Conservation (phyloP, 192 early-diverging fungal species). For the Funneliformis geosporum region DNA sequence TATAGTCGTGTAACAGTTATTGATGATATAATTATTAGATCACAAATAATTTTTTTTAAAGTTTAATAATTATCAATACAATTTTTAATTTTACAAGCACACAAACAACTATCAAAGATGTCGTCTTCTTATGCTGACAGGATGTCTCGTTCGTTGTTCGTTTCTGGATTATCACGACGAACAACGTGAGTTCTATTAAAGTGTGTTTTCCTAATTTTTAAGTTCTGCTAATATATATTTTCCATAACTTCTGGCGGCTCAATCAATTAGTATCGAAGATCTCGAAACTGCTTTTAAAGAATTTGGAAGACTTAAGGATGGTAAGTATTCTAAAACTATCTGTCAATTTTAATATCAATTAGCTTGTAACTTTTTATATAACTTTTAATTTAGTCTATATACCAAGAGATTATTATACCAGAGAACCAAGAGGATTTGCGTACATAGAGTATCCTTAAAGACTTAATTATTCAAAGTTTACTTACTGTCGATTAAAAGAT, state of each 20-base stretch:
- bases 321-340: background rate
- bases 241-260: background rate
- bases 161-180: conserved; percentile 19
- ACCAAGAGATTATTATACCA: conserved; percentile 28
- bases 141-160: conserved; percentile 26
- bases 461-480: conserved; percentile 9
- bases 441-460: conserved; percentile 35
- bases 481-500: background rate
- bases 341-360: background rate
- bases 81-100: too few species aligned
- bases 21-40: too few species aligned
- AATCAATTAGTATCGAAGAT: conserved; percentile 13
- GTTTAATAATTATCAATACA: too few species aligned
- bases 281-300: conserved; percentile 24
- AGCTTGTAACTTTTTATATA: background rate
- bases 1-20: too few species aligned
- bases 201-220: background rate
- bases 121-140: background rate
- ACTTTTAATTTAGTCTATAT: conserved; percentile 14
- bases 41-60: too few species aligned
- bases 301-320: conserved; percentile 28
- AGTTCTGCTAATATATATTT: background rate
- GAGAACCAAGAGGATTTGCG: conserved; percentile 30
- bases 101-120: background rate
- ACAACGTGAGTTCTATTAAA: conserved; percentile 21